Percentiles rank a stretch among this genome's conserved stretches.
Evolutionary conservation across 495 filamentous ascomycete species (phyloP).

Genomic region (Hypoxylon rickii): DNA sequence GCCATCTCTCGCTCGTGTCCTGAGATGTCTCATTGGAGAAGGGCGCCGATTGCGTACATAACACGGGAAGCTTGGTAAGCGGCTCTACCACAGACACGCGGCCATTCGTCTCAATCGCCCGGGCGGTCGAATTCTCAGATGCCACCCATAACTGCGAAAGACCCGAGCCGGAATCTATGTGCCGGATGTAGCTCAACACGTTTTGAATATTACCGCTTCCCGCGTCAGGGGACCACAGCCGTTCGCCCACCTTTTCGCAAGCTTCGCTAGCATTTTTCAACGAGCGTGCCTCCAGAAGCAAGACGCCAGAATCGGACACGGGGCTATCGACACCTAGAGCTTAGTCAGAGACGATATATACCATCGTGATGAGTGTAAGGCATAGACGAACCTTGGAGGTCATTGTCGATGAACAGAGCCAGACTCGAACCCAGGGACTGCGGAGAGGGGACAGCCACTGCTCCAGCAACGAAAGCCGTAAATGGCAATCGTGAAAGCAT

Average conservation of each 20-base stretch:
- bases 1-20: conserved; percentile 50
- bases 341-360: conserved; percentile 4
- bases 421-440: conserved; percentile 43
- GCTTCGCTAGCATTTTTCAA: conserved; percentile 32
- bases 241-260: conserved; percentile 47
- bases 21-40: conserved; percentile 46
- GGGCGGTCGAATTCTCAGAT: conserved; percentile 9
- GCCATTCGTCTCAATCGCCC: conserved; percentile 38
- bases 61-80: conserved; percentile 29
- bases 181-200: conserved; percentile 48
- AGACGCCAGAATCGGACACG: conserved; percentile 43
- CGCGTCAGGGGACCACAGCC: conserved; percentile 47
- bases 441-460: conserved; percentile 39
- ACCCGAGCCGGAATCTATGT: conserved; percentile 24
- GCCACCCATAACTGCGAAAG: conserved; percentile 47
- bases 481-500: conserved; percentile 13
- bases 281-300: conserved; percentile 42
- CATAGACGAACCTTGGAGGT: conserved; percentile 45
- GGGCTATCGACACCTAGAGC: conserved; percentile 42
- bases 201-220: conserved; percentile 42
- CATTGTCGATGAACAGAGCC: conserved; percentile 46
- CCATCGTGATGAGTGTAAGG: too few relatives aligned
- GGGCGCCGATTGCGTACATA: conserved; percentile 54
- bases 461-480: conserved; percentile 22
- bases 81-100: conserved; percentile 13